A percentile compares a stretch with the other conserved stretches of the same genome.
Evolutionary conservation across 192 early-diverging fungal species (phyloP).

Genomic region (Lobosporangium transversale): DNA sequence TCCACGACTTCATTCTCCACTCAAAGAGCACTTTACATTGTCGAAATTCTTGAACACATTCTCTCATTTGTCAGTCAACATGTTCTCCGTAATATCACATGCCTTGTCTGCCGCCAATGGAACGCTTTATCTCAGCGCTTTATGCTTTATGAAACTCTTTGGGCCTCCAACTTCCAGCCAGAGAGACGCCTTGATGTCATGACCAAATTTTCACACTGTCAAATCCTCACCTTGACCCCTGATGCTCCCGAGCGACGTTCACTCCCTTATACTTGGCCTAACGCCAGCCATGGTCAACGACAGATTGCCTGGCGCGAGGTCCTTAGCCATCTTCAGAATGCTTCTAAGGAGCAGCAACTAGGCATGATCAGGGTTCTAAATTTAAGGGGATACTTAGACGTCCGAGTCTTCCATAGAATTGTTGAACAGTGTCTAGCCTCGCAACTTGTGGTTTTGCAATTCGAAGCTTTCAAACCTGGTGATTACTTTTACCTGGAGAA

Average conservation of each 20-base stretch:
- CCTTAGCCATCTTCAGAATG: slow-evolving; percentile 2
- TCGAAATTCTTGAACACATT: slow-evolving; percentile 21
- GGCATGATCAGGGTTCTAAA: slow-evolving; percentile 9
- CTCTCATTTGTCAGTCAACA: slow-evolving; percentile 25
- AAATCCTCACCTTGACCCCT: slow-evolving; percentile 17
- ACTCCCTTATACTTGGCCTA: slow-evolving; percentile 13
- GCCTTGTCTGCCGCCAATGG: slow-evolving; percentile 12
- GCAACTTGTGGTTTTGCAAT: slow-evolving; percentile 10
- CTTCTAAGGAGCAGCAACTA: not conserved
- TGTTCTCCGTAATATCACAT: slow-evolving; percentile 4
- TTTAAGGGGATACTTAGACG: slow-evolving; percentile 5
- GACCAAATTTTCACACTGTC: not conserved
- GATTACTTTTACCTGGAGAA: slow-evolving; percentile 17
- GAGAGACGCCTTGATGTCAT: slow-evolving; percentile 20
- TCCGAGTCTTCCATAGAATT: slow-evolving; percentile 11
- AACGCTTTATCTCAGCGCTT: not conserved
- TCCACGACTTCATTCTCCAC: no score
- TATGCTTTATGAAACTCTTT: slow-evolving; percentile 4
- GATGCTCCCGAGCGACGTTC: slow-evolving; percentile 13
- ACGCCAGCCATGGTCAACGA: slow-evolving; percentile 17
- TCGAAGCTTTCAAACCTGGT: slow-evolving; percentile 9
- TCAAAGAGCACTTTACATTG: slow-evolving; percentile 8
- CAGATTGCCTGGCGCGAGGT: slow-evolving; percentile 30
- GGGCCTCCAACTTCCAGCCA: slow-evolving; percentile 19
- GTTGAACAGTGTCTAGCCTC: slow-evolving; percentile 15